Base-by-base conservation (phyloP, 2,329 filamentous ascomycete species). In the Fusarium sp. region DNA sequence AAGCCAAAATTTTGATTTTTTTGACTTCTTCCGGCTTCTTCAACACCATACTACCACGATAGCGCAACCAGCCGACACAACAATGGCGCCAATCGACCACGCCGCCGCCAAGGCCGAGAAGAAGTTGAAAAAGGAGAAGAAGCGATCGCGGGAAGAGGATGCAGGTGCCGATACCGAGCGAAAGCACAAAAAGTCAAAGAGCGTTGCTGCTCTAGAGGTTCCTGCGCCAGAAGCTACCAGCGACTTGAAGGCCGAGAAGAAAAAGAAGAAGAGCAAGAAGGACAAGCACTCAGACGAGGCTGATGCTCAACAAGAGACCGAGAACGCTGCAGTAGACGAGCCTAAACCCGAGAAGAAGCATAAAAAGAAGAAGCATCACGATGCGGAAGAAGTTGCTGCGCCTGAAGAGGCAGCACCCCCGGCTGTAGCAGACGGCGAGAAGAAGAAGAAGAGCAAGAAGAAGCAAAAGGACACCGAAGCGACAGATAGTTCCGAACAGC, bases 101-200 rank as follows among this genome's bases (percentile, higher is more conserved):
- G 70, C 64, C 50, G 62, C 72, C 26, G 52, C 70, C 23, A 80
- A 76, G 64, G 60, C 75, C 23, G 79, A 81, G 8, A 81, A 81
- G 72, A 80, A 80, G 64, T 71, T 72, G 49, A 81, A 78, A 50
- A 80, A 79, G 59, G 75, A 82, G 44, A 83, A 83, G 75, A 84
- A 84, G 76, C 79, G 82, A 42, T 73, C 77, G 8, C 75, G 82
- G 42, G 82, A 83, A 47, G 81, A 83, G 24, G 81, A 83, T 38
- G 71, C 68, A 20, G 57, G 67, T 9, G 77, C 76, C 39, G 77
- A 79, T 45, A 73, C 75, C 34, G 82, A 84, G 61, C 80, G 81
- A 71, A 83, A 82, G 74, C 78, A 83, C 70, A 85, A 86, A 69
- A 83, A 82, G 61, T 82, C 83, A 7, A 85, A 83, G 74, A 83